Evolutionary conservation across 192 early-diverging fungal genomes (phyloP).

Genomic region (Allomyces macrogynus): DNA sequence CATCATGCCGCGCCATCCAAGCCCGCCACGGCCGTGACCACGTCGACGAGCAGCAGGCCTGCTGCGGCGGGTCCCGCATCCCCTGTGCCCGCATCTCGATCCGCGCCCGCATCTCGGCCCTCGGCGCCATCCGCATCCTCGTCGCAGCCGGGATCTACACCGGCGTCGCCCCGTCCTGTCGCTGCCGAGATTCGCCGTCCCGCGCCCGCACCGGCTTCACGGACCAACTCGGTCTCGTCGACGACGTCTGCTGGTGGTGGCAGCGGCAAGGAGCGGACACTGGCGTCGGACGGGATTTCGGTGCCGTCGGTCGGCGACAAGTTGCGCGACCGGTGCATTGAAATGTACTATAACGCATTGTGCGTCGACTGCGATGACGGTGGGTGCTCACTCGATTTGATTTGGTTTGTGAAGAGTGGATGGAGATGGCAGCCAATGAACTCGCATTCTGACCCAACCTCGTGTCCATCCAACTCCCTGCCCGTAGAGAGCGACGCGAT

Average conservation of each 20-base stretch:
- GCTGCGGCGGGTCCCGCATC: conserved; percentile 4
- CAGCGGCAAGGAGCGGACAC: conserved; percentile 19
- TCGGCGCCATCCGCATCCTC: conserved; percentile 11
- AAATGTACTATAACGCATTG: conserved; percentile 62
- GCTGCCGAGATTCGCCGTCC: not conserved
- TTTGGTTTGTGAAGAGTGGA: not conserved
- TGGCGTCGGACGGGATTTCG: conserved; percentile 32
- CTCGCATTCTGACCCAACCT: conserved; percentile 18
- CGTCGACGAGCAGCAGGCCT: conserved; percentile 3
- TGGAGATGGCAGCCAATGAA: conserved; percentile 2
- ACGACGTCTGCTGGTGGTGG: no score
- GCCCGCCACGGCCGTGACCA: not conserved
- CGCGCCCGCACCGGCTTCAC: conserved; percentile 1
- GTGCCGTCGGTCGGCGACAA: conserved; percentile 31
- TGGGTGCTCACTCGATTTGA: conserved; percentile 2
- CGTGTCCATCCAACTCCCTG: conserved; percentile 29
- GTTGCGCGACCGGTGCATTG: conserved; percentile 55
- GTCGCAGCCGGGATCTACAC: conserved; percentile 5
- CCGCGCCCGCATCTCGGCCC: conserved; percentile 5
- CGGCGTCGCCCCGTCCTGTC: not conserved
- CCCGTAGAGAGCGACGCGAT: conserved; percentile 2
- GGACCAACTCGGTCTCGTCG: not conserved
- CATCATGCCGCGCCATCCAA: no score
- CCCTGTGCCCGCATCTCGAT: not conserved
- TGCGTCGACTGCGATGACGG: conserved; percentile 12